Conservation (phyloP, 169 alveolate species). For the Plasmodium cynomolgi region DNA sequence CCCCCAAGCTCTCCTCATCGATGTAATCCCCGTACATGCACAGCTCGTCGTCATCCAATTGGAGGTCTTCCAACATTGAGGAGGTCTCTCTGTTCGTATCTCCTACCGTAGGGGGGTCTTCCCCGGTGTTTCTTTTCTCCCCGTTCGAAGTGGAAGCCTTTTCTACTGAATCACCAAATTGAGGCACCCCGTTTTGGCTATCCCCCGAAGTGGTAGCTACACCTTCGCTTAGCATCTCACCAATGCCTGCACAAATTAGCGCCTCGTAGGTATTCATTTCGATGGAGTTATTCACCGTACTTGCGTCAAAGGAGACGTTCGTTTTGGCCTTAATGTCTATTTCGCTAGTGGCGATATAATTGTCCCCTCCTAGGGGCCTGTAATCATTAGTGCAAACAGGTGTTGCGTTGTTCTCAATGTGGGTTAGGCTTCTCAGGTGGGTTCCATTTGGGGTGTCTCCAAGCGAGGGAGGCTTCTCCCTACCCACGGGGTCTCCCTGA, state of each 20-base stretch:
- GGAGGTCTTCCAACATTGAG: not conserved
- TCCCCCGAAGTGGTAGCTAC: not conserved
- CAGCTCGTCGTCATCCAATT: not conserved
- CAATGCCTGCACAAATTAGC: not conserved
- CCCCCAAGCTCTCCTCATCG: conserved; percentile 9
- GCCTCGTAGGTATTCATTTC: not conserved
- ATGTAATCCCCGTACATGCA: conserved; percentile 59
- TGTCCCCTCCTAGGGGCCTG: not conserved
- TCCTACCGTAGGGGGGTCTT: not conserved
- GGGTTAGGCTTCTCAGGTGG: not conserved
- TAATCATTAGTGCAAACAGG: not conserved
- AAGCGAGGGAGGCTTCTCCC: not conserved
- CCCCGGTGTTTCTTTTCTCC: not conserved
- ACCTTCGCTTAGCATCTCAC: not conserved
- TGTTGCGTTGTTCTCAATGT: not conserved
- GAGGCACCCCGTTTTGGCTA: not conserved
- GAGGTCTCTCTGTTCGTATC: not conserved
- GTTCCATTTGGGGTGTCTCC: not conserved
- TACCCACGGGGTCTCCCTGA: not conserved
- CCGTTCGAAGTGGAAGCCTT: not conserved
- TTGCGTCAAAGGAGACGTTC: not conserved
- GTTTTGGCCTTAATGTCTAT: not conserved
- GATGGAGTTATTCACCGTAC: not conserved
- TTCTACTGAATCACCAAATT: not conserved
- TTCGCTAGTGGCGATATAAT: not conserved